Conservation (phyloP, 305 asterid genomes). For the Fraxinus velutina region DNA sequence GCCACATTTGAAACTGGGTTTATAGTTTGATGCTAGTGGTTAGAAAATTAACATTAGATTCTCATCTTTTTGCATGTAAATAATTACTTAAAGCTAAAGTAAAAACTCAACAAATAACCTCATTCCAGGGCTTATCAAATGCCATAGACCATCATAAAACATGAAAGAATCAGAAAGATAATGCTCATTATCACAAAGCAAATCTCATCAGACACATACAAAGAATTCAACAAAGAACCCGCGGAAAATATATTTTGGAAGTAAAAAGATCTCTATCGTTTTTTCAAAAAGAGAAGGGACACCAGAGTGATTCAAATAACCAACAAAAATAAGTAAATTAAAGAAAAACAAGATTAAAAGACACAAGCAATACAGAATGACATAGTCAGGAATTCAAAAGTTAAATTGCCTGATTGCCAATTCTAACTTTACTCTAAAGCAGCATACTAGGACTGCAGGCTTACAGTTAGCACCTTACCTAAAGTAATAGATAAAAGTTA, state of each 20-base stretch:
- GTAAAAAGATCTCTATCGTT: too few species aligned
- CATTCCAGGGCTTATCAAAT: neutral
- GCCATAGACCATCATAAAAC: neutral
- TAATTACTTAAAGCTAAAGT: too few species aligned
- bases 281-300: neutral
- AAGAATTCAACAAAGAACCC: neutral
- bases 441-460: neutral
- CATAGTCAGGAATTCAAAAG: neutral
- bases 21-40: neutral
- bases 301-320: neutral
- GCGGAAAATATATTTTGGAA: neutral
- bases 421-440: neutral
- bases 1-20: neutral
- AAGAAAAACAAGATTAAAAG: neutral
- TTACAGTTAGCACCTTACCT: neutral
- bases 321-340: too few species aligned
- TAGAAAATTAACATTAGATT: neutral
- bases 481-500: too few species aligned
- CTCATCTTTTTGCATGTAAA: neutral
- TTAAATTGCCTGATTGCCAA: neutral
- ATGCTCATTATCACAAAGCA: neutral
- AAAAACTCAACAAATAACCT: neutral
- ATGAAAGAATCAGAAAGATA: neutral
- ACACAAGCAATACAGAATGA: neutral
- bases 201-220: neutral